phyloP scores from a whole-genome alignment of 2,329 filamentous ascomycete species.

The Blastomyces parvus region DNA sequence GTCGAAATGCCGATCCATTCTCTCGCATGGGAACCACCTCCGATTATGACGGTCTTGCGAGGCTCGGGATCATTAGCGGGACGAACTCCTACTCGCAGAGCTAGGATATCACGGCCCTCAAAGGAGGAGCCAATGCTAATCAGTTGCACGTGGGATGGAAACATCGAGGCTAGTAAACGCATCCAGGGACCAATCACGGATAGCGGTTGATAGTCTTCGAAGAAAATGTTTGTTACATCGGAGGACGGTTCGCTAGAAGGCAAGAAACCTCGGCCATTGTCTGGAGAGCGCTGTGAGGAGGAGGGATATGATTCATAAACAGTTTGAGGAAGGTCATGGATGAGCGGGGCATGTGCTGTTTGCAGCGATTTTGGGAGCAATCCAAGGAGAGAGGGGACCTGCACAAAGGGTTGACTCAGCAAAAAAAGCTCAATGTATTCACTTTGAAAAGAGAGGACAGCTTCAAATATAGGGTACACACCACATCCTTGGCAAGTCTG shows the following conservation, averaged over 20 bases:
- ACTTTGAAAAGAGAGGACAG: conserved; percentile 4
- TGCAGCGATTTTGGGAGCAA: conserved; percentile 68
- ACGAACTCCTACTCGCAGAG: conserved; percentile 62
- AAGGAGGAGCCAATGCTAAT: conserved; percentile 74
- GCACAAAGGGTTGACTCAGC: conserved; percentile 5
- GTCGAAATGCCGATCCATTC: conserved; percentile 96
- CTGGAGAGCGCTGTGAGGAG: conserved; percentile 21
- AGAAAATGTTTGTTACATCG: conserved; percentile 60
- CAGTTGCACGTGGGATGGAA: conserved; percentile 65
- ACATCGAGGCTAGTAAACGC: conserved; percentile 80
- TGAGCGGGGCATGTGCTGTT: conserved; percentile 61
- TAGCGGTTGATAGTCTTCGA: conserved; percentile 82
- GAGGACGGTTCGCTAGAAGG: conserved; percentile 25
- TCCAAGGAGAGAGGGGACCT: conserved; percentile 63
- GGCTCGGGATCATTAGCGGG: conserved; percentile 40
- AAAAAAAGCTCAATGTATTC: not conserved
- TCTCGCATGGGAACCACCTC: conserved; percentile 80
- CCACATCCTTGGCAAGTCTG: conserved; percentile 62
- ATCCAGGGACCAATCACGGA: conserved; percentile 86
- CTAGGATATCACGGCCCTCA: conserved; percentile 78
- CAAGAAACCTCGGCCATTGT: conserved; percentile 24
- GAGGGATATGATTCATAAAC: conserved; percentile 67
- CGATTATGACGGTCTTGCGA: conserved; percentile 70
- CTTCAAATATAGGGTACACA: conserved; percentile 34
- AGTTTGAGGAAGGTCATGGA: conserved; percentile 68